Evolutionary conservation across 2,329 filamentous ascomycete genomes (phyloP).

Genomic region (Botryotinia calthae): DNA sequence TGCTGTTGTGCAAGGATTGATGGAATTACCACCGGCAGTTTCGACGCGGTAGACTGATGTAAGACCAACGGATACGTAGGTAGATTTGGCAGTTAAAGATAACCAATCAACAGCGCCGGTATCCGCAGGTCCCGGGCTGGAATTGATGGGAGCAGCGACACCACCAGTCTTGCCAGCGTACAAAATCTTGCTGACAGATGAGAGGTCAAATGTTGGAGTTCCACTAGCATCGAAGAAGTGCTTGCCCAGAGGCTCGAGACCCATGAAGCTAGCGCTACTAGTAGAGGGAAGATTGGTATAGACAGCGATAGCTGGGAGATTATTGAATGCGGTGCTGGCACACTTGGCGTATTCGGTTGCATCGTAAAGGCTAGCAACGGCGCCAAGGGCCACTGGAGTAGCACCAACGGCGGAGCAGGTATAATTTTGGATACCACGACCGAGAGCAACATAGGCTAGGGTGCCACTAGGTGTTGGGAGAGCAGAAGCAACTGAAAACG

Average conservation of each 20-base stretch:
- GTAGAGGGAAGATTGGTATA: slow-evolving; percentile 24
- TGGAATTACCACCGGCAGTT: slow-evolving; percentile 34
- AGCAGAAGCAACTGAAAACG: slow-evolving; percentile 27
- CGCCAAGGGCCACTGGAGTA: slow-evolving; percentile 31
- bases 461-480: slow-evolving; percentile 31
- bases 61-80: slow-evolving; percentile 29
- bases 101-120: slow-evolving; percentile 38
- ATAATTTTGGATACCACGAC: slow-evolving; percentile 39
- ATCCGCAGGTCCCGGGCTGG: slow-evolving; percentile 29
- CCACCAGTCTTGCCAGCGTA: slow-evolving; percentile 29
- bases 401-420: slow-evolving; percentile 32
- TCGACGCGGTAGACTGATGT: slow-evolving; percentile 35
- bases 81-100: slow-evolving; percentile 30
- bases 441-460: slow-evolving; percentile 36
- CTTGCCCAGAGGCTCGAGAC: slow-evolving; percentile 28
- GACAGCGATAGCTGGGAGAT: slow-evolving; percentile 29
- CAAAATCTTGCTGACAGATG: slow-evolving; percentile 27
- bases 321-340: slow-evolving; percentile 22
- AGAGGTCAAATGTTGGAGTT: slow-evolving; percentile 36
- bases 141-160: slow-evolving; percentile 30
- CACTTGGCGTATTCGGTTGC: slow-evolving; percentile 31
- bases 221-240: slow-evolving; percentile 36
- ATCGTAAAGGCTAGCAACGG: slow-evolving; percentile 38
- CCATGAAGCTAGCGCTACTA: slow-evolving; percentile 10
- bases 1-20: slow-evolving; percentile 25